Evolutionary conservation across 352 stramenopile genomes (phyloP).

Genomic region (Hyaloperonospora brassicae): DNA sequence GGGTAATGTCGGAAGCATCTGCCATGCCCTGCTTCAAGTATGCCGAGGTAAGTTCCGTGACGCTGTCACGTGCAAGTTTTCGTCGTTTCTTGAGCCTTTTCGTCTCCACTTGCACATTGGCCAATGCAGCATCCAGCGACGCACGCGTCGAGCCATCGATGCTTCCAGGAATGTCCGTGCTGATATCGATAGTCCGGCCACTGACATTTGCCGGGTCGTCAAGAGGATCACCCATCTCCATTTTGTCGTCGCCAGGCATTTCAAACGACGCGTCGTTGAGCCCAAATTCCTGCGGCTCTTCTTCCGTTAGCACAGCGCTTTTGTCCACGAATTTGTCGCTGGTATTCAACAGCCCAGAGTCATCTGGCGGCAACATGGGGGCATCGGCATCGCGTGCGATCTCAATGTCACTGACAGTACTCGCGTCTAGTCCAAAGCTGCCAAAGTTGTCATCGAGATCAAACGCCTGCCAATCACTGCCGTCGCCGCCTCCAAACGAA

Average conservation of each 20-base stretch:
- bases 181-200: constrained; percentile 53
- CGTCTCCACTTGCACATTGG: constrained; percentile 33
- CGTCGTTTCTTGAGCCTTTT: constrained; percentile 69
- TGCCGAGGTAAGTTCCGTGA: constrained; percentile 71
- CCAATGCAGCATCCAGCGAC: constrained; percentile 58
- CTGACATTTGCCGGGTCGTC: constrained; percentile 32
- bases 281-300: constrained; percentile 37
- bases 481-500: constrained; percentile 60
- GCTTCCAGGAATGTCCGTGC: constrained; percentile 57
- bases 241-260: constrained; percentile 24
- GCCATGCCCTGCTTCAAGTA: constrained; percentile 72
- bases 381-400: constrained; percentile 64
- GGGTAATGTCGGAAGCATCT: constrained; percentile 70
- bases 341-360: constrained; percentile 40
- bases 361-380: constrained; percentile 38
- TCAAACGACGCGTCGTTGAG: constrained; percentile 62
- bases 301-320: constrained; percentile 25
- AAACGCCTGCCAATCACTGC: constrained; percentile 75
- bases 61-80: constrained; percentile 68
- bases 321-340: constrained; percentile 46
- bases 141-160: constrained; percentile 51
- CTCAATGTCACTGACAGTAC: constrained; percentile 76
- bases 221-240: constrained; percentile 40
- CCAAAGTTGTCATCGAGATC: constrained; percentile 66
- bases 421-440: constrained; percentile 46